phyloP scores from a whole-genome alignment of 176 grass and related monocot species.

The Oryza brachyantha region DNA sequence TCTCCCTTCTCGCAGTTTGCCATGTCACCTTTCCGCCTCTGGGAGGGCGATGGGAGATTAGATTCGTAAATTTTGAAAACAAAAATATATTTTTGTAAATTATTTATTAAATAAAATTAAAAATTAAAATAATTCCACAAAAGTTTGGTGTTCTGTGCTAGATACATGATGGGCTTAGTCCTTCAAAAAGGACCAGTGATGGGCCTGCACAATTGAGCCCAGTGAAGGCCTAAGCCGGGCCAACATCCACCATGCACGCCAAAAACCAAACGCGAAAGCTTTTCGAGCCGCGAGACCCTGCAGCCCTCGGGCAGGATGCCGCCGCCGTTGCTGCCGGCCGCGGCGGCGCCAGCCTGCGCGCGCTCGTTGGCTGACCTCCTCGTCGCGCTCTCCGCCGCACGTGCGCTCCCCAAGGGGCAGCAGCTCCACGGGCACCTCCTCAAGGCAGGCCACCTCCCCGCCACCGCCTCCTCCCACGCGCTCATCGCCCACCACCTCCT shows the following conservation, averaged over 20 bases:
- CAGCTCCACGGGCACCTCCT: slow-evolving; percentile 75
- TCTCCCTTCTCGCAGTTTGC: too few species aligned
- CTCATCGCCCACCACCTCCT: slow-evolving; percentile 78
- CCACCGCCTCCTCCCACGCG: slow-evolving; percentile 45
- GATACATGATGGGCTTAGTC: background rate
- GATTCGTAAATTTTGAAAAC: too few species aligned
- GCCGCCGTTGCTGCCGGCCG: background rate
- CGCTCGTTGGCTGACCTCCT: slow-evolving; percentile 47
- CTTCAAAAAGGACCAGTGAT: background rate
- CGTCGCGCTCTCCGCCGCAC: slow-evolving; percentile 55
- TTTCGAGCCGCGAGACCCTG: background rate
- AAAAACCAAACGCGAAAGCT: background rate
- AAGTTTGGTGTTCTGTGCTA: too few species aligned
- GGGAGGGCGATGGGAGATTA: too few species aligned
- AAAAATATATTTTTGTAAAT: too few species aligned
- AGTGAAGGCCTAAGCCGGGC: background rate
- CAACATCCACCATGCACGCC: background rate
- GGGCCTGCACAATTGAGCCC: background rate
- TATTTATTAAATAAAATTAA: too few species aligned
- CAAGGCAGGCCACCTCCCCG: slow-evolving; percentile 65
- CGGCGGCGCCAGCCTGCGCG: slow-evolving; percentile 23
- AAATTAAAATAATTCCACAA: too few species aligned
- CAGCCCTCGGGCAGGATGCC: background rate
- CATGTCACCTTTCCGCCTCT: too few species aligned
- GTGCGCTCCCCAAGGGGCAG: slow-evolving; percentile 68